A percentile compares a stretch with the other conserved stretches of the same genome.
These are phyloP conservation scores for Fallopia convolvulus DNA, from an alignment of 148 eudicot species.

Conservation along the genomic window DNA sequence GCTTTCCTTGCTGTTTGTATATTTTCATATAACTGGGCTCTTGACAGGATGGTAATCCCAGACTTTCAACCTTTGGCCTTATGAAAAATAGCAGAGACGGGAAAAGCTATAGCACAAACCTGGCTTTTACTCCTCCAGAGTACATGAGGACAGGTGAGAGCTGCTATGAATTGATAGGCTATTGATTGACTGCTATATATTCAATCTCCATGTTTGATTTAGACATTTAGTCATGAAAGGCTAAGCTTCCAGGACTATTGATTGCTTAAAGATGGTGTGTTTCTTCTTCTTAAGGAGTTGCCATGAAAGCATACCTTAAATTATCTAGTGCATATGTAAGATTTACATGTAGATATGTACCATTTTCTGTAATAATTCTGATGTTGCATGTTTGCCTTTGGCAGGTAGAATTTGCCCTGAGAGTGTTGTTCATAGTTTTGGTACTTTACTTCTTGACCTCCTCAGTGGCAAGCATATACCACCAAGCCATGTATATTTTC, in stretches of 20 bases:
- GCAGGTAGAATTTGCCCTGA: conserved; percentile 15
- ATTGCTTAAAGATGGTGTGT: too few relatives aligned
- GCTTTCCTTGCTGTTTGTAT: neutral
- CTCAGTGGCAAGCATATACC: conserved; percentile 15
- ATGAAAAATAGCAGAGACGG: conserved; percentile 96
- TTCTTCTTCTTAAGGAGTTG: neutral
- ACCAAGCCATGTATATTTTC: conserved; percentile 9
- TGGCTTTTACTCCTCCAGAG: conserved; percentile 93
- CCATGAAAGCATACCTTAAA: neutral
- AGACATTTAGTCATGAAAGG: too few relatives aligned
- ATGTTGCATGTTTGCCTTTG: conserved; percentile 4
- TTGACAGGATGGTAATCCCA: conserved; percentile 77
- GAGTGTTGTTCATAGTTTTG: conserved; percentile 16
- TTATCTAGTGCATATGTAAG: neutral
- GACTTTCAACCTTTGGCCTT: conserved; percentile 88
- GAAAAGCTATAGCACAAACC: conserved; percentile 80
- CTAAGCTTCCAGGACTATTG: too few relatives aligned
- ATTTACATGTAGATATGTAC: neutral
- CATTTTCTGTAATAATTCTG: neutral
- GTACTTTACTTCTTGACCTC: conserved; percentile 13
- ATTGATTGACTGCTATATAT: neutral
- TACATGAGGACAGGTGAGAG: conserved; percentile 74
- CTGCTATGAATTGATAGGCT: neutral
- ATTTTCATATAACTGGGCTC: conserved; percentile 20
- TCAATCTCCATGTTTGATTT: too few relatives aligned